phyloP scores from a whole-genome alignment of 2,329 filamentous ascomycete genomes.

The Dryadomyces sulphureus region DNA sequence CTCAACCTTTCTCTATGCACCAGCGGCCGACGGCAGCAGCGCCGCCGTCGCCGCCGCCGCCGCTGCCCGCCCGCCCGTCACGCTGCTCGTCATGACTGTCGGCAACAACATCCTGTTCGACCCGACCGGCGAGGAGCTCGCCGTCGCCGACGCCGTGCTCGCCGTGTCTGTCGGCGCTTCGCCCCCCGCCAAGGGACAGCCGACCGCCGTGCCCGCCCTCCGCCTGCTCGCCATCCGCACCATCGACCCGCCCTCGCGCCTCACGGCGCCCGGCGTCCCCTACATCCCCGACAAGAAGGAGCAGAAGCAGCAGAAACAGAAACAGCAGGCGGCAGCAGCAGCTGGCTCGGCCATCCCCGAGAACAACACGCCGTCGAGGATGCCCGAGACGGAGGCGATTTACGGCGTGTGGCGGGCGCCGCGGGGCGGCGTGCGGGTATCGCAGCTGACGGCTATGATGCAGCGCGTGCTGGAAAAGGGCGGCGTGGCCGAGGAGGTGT shows the following conservation, averaged over 20 bases:
- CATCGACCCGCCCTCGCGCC: constrained; percentile 57
- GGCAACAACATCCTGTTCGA: constrained; percentile 89
- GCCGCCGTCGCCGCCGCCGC: not conserved
- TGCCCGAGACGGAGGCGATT: constrained; percentile 37
- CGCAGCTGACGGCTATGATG: constrained; percentile 58
- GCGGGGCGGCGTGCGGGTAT: constrained; percentile 66
- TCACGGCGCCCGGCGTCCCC: constrained; percentile 57
- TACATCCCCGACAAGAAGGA: constrained; percentile 38
- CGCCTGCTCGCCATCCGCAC: constrained; percentile 55
- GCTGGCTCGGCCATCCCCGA: constrained; percentile 13
- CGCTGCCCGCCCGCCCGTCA: constrained; percentile 59
- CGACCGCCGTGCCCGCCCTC: constrained; percentile 24
- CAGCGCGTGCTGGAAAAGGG: constrained; percentile 61
- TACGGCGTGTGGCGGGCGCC: constrained; percentile 79
- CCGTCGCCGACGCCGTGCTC: constrained; percentile 78
- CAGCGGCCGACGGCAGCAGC: not conserved
- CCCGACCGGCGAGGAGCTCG: constrained; percentile 77
- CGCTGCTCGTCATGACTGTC: constrained; percentile 76
- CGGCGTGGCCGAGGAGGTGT: constrained; percentile 73
- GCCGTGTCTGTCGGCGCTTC: constrained; percentile 62
- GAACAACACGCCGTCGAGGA: constrained; percentile 12
- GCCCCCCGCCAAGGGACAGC: constrained; percentile 11
- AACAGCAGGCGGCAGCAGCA: constrained; percentile 14
- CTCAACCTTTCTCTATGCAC: constrained; percentile 61
- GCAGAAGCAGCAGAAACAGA: constrained; percentile 15